Evolutionary conservation across 2,329 filamentous ascomycete species (phyloP), one percentile per base, ranked within the genome.

Genomic region (Colletotrichum caudatum): DNA sequence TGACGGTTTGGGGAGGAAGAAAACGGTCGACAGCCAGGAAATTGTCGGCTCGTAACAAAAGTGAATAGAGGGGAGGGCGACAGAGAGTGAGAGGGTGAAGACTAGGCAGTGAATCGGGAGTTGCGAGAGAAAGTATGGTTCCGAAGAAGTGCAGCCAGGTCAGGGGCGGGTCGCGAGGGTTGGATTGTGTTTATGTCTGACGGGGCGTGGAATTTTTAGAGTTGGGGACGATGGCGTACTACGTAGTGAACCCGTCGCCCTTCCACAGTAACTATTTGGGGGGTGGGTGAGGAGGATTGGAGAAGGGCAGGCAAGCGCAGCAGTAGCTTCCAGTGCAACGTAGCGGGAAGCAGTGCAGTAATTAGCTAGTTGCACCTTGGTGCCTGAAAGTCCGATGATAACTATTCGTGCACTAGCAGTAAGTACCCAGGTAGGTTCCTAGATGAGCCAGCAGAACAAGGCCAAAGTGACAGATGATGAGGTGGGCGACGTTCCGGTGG

Each of bases 181-280:
- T 66, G 70, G 29, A 66, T 71, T 59, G 56, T 71, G 70, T 72
- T 72, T 72, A 62, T 72, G 70, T 71, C 57, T 71, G 61, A 71
- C 56, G 62, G 70, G 70, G 57, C 51, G 67, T 72, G 70, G 57
- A 71, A 71, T 72, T 72, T 72, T 72, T 71, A 72, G 67, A 72
- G 70, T 72, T 72, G 70, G 70, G 54, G 61, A 71, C 67, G 66
- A 72, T 72, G 66, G 70, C 60, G 70, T n/a, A n/a, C n/a, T n/a
- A n/a, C n/a, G n/a, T 71, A 71, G 70, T 60, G 54, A 72, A 37
- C 50, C 67, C 50, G 69, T 64, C 69, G 65, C 60, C 48, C 59
- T 69, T 59, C 66, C 66, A 57, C 65, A 69, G 60, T 69, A 54
- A 60, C 33, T 39, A 64, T 60, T 58, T 39, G 65, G 60, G 65